phyloP scores from a whole-genome alignment of 768 basidiomycete species.

The Lentinula guzmanii region DNA sequence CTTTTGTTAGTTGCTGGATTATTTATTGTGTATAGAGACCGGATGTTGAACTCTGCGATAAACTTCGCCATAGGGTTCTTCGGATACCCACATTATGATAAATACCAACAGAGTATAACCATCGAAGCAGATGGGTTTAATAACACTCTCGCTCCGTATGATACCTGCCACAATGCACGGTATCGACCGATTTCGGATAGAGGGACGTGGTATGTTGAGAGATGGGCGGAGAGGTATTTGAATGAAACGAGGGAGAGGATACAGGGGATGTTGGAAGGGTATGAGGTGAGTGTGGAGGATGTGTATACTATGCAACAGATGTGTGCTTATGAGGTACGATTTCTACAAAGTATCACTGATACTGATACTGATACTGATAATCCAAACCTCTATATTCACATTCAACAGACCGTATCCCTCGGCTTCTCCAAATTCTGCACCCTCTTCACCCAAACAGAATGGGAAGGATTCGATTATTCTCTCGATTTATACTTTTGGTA shows the following conservation, averaged over 20 bases:
- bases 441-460: slow-evolving; percentile 86
- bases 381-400: neutral
- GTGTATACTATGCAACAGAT: slow-evolving; percentile 74
- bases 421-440: slow-evolving; percentile 91
- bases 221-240: slow-evolving; percentile 75
- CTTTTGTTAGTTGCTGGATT: neutral
- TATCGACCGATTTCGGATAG: slow-evolving; percentile 44
- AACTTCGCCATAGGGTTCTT: slow-evolving; percentile 76
- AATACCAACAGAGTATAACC: slow-evolving; percentile 74
- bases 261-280: slow-evolving; percentile 51
- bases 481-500: slow-evolving; percentile 74
- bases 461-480: slow-evolving; percentile 90
- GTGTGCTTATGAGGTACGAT: slow-evolving; percentile 75
- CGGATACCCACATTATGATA: slow-evolving; percentile 62
- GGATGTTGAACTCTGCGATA: slow-evolving; percentile 60
- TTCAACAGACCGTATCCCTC: slow-evolving; percentile 72
- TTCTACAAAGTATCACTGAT: neutral
- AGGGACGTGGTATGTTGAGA: slow-evolving; percentile 45
- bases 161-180: slow-evolving; percentile 65
- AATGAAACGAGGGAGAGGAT: slow-evolving; percentile 58
- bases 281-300: slow-evolving; percentile 59
- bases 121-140: slow-evolving; percentile 71
- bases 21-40: slow-evolving; percentile 40
- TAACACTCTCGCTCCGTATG: slow-evolving; percentile 83
- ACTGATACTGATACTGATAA: no score